These are phyloP conservation scores for Stevia rebaudiana DNA, from an alignment of 140 eudicot species.

Conservation along the genomic window DNA sequence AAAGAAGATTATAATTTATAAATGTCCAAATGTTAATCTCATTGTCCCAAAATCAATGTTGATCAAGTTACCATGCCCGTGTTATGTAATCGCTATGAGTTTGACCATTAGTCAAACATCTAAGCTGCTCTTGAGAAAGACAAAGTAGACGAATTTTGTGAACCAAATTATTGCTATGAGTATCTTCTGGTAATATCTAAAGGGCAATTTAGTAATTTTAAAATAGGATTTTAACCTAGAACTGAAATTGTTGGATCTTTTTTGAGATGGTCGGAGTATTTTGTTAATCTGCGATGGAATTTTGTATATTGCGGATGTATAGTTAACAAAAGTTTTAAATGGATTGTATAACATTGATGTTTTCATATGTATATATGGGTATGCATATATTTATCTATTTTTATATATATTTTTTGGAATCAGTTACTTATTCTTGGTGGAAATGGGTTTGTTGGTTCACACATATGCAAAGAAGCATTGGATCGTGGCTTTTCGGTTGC, in stretches of 20 bases:
- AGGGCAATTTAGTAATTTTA: background rate
- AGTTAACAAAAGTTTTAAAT: background rate
- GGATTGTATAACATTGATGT: conserved; percentile 5
- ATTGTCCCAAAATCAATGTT: background rate
- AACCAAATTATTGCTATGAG: background rate
- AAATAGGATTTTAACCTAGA: background rate
- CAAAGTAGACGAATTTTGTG: background rate
- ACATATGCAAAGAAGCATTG: conserved; percentile 82
- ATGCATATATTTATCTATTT: background rate
- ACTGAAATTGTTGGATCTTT: background rate
- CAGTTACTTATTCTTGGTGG: conserved; percentile 94
- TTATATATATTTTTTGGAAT: background rate
- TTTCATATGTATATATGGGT: background rate
- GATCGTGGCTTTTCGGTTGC: conserved; percentile 73
- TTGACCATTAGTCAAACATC: background rate
- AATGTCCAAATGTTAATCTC: background rate
- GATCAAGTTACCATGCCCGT: background rate
- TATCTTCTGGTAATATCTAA: background rate
- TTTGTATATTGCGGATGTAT: background rate
- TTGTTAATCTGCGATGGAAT: background rate
- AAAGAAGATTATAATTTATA: background rate
- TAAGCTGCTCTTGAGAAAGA: background rate
- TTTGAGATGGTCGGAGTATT: background rate
- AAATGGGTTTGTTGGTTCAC: conserved; percentile 93
- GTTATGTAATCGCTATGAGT: background rate